Conservation (phyloP, 2,329 filamentous ascomycete genomes). For the Byssothecium circinans region DNA sequence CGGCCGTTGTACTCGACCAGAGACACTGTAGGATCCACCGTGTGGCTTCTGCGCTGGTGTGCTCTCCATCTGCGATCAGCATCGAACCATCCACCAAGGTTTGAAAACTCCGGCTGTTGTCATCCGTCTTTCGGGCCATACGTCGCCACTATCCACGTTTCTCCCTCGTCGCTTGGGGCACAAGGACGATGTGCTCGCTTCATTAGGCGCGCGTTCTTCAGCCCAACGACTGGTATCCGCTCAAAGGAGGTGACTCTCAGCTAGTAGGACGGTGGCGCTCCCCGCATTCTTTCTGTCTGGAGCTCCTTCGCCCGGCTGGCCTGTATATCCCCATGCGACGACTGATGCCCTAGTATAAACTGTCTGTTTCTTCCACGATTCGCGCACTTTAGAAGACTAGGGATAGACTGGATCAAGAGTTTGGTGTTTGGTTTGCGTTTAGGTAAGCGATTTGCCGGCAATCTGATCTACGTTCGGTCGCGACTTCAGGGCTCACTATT, state of each 20-base stretch:
- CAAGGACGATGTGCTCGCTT: conserved; percentile 42
- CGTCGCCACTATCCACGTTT: conserved; percentile 20
- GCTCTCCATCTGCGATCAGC: conserved; percentile 28
- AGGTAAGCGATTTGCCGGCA: conserved; percentile 30
- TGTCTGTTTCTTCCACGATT: conserved; percentile 38
- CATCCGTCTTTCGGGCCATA: conserved; percentile 24
- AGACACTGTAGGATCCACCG: conserved; percentile 26
- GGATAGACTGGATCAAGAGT: conserved; percentile 47
- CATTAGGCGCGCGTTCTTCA: conserved; percentile 36
- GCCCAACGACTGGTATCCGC: conserved; percentile 28
- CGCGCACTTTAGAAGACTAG: conserved; percentile 42
- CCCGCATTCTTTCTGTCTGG: conserved; percentile 38
- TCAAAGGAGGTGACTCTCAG: conserved; percentile 33
- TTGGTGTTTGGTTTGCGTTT: conserved; percentile 44
- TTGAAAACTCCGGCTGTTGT: conserved; percentile 22
- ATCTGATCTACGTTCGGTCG: conserved; percentile 3
- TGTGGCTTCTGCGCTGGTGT: conserved; percentile 22
- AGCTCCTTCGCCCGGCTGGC: conserved; percentile 34
- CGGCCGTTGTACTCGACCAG: conserved; percentile 22
- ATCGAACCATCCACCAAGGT: conserved; percentile 40
- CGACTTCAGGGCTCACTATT: conserved; percentile 23
- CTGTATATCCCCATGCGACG: conserved; percentile 37
- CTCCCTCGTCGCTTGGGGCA: conserved; percentile 34
- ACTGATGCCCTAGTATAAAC: conserved; percentile 40
- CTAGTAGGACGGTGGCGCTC: conserved; percentile 42